Evolutionary conservation across 176 grass and related monocot species (phyloP).

Genomic region (Triticum monococcum): DNA sequence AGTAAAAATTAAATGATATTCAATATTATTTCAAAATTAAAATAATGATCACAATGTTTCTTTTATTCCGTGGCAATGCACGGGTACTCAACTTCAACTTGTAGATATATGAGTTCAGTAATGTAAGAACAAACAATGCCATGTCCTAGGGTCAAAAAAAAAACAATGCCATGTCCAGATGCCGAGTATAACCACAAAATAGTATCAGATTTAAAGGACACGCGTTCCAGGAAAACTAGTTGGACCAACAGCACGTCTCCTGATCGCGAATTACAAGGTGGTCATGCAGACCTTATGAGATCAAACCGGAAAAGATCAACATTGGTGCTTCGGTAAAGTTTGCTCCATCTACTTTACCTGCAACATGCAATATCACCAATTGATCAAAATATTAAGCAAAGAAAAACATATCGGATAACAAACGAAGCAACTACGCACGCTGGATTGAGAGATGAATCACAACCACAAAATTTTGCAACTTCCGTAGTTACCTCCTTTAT

Average conservation of each 20-base stretch:
- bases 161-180: constrained; percentile 11
- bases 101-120: background rate
- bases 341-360: constrained; percentile 45
- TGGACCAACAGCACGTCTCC: constrained; percentile 8
- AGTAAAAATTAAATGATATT: background rate
- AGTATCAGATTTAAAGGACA: background rate
- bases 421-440: background rate
- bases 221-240: background rate
- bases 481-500: background rate
- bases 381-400: background rate
- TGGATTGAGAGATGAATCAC: background rate
- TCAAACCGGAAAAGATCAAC: constrained; percentile 44
- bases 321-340: constrained; percentile 33
- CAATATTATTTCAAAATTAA: background rate
- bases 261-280: constrained; percentile 46
- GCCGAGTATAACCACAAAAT: background rate
- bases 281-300: constrained; percentile 52
- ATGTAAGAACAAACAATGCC: constrained; percentile 8
- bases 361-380: constrained; percentile 13
- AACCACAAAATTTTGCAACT: background rate
- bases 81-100: background rate
- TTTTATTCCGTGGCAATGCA: background rate
- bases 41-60: background rate
- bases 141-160: background rate
- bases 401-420: background rate